phyloP scores from a whole-genome alignment of 164 flowering plant genomes.

The Brasenia schreberi region DNA sequence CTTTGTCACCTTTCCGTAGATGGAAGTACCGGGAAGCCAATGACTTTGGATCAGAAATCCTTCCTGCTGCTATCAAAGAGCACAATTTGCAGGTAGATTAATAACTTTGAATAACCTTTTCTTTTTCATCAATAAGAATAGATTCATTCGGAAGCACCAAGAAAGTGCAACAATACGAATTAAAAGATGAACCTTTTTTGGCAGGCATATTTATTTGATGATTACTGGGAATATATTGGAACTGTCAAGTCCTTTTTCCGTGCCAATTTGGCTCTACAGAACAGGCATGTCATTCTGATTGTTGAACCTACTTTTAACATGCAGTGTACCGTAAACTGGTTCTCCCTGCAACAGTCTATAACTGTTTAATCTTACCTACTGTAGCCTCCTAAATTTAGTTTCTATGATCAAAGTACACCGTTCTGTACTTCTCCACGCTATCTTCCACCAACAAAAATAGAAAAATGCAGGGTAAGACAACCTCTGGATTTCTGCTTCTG shows the following conservation, averaged over 20 bases:
- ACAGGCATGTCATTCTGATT: slow-evolving; percentile 25
- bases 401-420: slow-evolving; percentile 83
- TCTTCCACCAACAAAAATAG: slow-evolving; percentile 88
- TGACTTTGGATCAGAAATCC: slow-evolving; percentile 97
- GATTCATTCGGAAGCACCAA: background rate
- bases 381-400: slow-evolving; percentile 76
- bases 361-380: slow-evolving; percentile 3
- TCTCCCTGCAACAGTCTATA: background rate
- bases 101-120: background rate
- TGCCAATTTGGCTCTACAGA: slow-evolving; percentile 84
- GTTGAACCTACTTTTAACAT: background rate
- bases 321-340: background rate
- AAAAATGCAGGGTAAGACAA: slow-evolving; percentile 64
- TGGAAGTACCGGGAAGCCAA: slow-evolving; percentile 76
- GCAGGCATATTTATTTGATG: slow-evolving; percentile 86
- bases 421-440: slow-evolving; percentile 89
- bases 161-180: background rate
- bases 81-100: slow-evolving; percentile 56
- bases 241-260: slow-evolving; percentile 78
- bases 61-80: slow-evolving; percentile 73
- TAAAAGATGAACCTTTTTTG: background rate
- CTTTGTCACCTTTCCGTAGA: slow-evolving; percentile 4
- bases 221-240: slow-evolving; percentile 99
- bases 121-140: background rate
- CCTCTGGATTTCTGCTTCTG: background rate